Evolutionary conservation across 495 filamentous ascomycete species (phyloP).

Genomic region (Aspergillus diversus): DNA sequence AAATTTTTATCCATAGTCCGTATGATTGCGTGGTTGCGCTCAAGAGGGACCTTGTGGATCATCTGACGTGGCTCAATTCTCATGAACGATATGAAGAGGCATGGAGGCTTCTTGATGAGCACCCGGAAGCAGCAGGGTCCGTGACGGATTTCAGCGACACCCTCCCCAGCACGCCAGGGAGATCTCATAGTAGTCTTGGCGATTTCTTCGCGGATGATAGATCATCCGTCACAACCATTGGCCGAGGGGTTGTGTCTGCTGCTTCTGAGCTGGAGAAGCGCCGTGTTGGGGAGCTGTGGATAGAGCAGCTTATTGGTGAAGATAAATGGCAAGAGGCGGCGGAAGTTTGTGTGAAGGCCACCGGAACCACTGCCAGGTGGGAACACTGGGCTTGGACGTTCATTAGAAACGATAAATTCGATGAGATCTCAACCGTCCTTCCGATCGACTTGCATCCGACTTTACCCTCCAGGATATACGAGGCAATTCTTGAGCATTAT

Average conservation of each 20-base stretch:
- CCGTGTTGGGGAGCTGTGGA: constrained; percentile 88
- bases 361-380: constrained; percentile 80
- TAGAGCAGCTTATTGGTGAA: constrained; percentile 75
- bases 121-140: constrained; percentile 60
- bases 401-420: constrained; percentile 77
- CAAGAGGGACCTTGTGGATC: constrained; percentile 81
- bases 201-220: constrained; percentile 81
- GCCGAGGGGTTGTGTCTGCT: constrained; percentile 53
- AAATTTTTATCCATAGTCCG: constrained; percentile 94
- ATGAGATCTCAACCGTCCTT: constrained; percentile 86
- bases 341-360: constrained; percentile 74
- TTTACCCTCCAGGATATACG: constrained; percentile 82
- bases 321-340: constrained; percentile 79
- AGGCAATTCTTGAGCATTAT: constrained; percentile 84
- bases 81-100: constrained; percentile 79
- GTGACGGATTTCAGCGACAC: constrained; percentile 54
- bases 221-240: constrained; percentile 58
- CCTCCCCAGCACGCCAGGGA: constrained; percentile 55
- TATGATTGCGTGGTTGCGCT: constrained; percentile 92
- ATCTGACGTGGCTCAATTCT: constrained; percentile 80
- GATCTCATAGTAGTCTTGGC: constrained; percentile 58
- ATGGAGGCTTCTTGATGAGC: constrained; percentile 84
- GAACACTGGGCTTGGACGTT: constrained; percentile 95
- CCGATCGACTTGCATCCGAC: constrained; percentile 77
- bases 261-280: constrained; percentile 88